A percentile compares a stretch with the other conserved stretches of the same genome.
phyloP scores from a whole-genome alignment of 139 green algal genomes.

The Tetradesmus lagerheimii region DNA sequence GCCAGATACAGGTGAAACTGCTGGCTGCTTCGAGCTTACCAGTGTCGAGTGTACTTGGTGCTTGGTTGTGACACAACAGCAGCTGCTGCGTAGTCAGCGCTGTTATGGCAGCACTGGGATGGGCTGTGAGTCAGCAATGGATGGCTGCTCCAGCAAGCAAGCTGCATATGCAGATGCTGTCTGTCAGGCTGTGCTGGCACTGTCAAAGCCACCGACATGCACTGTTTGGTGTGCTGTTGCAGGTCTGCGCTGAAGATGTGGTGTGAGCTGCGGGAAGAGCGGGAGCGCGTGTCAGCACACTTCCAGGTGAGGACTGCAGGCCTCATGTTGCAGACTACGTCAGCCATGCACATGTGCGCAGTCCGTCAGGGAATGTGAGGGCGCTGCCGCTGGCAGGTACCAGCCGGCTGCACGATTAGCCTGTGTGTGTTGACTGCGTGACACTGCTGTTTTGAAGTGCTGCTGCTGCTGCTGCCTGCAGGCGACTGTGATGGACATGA shows the following conservation, averaged over 20 bases:
- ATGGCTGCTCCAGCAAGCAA: too few species aligned
- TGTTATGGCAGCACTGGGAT: too few species aligned
- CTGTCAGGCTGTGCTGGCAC: not conserved
- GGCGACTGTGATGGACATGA: slow-evolving; percentile 42
- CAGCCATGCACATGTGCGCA: not conserved
- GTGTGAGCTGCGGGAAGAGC: slow-evolving; percentile 67
- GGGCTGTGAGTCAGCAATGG: too few species aligned
- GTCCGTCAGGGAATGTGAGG: not conserved
- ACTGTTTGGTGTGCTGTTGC: not conserved
- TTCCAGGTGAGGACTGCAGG: slow-evolving; percentile 40
- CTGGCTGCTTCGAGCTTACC: too few species aligned
- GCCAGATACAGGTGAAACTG: slow-evolving; percentile 64
- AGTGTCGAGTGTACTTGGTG: too few species aligned
- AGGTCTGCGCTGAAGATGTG: slow-evolving; percentile 70
- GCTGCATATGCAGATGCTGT: too few species aligned
- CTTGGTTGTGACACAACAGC: not conserved
- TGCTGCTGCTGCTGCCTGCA: not conserved
- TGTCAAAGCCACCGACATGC: too few species aligned
- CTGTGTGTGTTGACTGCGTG: not conserved
- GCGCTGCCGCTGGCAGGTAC: not conserved
- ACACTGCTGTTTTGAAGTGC: not conserved
- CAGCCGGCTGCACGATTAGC: not conserved
- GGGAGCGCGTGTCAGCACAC: slow-evolving; percentile 60
- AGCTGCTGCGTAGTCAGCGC: too few species aligned
- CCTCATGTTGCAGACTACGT: not conserved